Base-by-base conservation (phyloP, 257 asterid genomes). In the Solanum piurae region DNA sequence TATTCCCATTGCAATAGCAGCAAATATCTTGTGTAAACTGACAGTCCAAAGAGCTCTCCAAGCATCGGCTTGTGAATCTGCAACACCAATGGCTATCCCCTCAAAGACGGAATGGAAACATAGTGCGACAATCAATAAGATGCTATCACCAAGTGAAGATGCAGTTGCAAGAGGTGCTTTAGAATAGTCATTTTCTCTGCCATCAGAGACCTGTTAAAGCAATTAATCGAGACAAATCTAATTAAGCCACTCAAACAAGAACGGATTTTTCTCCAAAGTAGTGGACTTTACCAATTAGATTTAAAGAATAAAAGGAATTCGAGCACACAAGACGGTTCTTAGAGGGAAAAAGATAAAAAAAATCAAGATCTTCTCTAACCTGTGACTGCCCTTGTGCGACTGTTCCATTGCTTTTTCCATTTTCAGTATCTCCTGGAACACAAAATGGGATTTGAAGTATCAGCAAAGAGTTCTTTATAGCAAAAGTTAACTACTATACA, bases 11-110 rank as follows among this genome's bases (percentile, higher is more conserved):
- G 99, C 99, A 33, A 95, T 90, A 37, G 99, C 99, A 9, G 98
- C 99, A 40, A 96, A 95, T 86, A 96, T 91, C 82, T 96, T 96
- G 98, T 96, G 99, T 34, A 96, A 92, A 49, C 93, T 89, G 38
- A 95, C 98, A 0, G 98, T 95, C 98, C 99, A 96, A 6, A 96
- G 96, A 20, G 98, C 94, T 84, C 94, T 93, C 99, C 98, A 96
- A 40, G 99, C 97, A 42, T 94, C 98, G 2, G 94, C 93, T 87
- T 93, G 75, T 1, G 98, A 92, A 89, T 95, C 95, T 9, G 99
- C 97, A 42, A 96, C 99, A 25, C 98, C 99, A 1, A 96, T 96
- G 4, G 98, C 99, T 12, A 96, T 96, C 9, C 99, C 99, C 87
- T 96, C 99, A n/a, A 96, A 96, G 62, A 96, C 93, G 0, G 98